phyloP scores from a whole-genome alignment of 306 rosid genomes.

The Trifolium subterraneum region DNA sequence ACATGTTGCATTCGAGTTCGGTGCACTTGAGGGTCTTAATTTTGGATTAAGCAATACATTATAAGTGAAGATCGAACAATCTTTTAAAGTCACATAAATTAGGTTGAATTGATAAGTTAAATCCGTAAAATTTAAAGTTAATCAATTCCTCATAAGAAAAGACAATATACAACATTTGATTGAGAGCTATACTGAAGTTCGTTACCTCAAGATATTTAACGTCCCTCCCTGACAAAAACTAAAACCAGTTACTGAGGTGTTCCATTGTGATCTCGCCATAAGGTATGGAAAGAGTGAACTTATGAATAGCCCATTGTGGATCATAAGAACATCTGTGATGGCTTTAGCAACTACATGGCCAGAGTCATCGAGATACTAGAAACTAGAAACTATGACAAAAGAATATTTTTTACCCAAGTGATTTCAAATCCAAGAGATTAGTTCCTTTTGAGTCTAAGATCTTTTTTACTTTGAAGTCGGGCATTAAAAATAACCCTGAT shows the following conservation, averaged over 20 bases:
- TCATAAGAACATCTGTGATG: background rate
- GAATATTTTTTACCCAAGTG: no score
- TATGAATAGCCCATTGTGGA: background rate
- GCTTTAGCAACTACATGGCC: background rate
- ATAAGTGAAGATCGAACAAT: background rate
- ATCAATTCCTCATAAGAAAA: slow-evolving; percentile 22
- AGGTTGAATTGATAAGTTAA: background rate
- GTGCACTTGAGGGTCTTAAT: no score
- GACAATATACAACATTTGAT: slow-evolving; percentile 2
- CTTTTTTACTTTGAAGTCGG: no score
- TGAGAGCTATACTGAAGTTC: background rate
- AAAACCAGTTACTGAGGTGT: background rate
- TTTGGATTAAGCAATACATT: no score
- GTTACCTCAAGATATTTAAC: background rate
- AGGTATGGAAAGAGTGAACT: background rate
- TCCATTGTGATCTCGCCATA: background rate
- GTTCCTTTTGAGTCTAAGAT: no score
- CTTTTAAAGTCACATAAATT: background rate
- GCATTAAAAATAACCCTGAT: no score
- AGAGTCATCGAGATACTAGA: background rate
- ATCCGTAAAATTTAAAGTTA: background rate
- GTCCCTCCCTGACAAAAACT: background rate
- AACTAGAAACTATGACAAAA: background rate
- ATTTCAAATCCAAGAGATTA: no score
- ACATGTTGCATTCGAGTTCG: no score